A percentile compares a stretch with the other conserved stretches of the same genome.
phyloP scores from a whole-genome alignment of 768 basidiomycete genomes.

The Tremella yokohamensis region DNA sequence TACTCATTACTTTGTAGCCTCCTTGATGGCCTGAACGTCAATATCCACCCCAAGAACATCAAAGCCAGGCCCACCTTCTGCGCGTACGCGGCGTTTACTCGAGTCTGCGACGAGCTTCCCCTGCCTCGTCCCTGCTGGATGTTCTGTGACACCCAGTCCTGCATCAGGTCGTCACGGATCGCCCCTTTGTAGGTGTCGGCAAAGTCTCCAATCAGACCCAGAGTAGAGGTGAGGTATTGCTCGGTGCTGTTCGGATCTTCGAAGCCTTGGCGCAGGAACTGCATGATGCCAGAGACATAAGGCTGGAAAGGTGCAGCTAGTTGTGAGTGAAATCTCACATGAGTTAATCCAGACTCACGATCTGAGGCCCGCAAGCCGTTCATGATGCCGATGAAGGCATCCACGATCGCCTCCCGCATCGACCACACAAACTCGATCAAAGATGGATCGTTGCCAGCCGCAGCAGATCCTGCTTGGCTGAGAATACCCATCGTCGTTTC shows the following conservation, averaged over 20 bases:
- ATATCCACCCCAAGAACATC: background rate
- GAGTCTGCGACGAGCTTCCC: conserved; percentile 25
- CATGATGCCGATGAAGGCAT: conserved; percentile 93
- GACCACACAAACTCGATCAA: conserved; percentile 86
- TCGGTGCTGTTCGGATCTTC: conserved; percentile 81
- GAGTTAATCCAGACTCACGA: conserved; percentile 55
- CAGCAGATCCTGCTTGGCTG: conserved; percentile 80
- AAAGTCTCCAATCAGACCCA: conserved; percentile 88
- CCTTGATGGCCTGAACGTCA: conserved; percentile 37
- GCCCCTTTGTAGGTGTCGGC: conserved; percentile 78
- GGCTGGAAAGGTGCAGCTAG: conserved; percentile 58
- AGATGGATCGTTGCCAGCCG: conserved; percentile 62
- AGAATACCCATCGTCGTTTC: conserved; percentile 87
- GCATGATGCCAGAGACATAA: conserved; percentile 69
- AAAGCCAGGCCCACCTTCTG: conserved; percentile 30
- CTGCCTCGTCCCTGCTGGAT: conserved; percentile 31
- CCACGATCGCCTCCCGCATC: conserved; percentile 89
- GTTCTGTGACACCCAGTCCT: conserved; percentile 65
- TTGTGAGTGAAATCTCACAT: background rate
- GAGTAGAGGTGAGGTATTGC: conserved; percentile 65
- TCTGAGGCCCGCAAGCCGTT: conserved; percentile 82
- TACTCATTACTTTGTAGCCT: conserved; percentile 13
- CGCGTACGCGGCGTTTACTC: conserved; percentile 37
- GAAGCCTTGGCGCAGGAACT: conserved; percentile 70
- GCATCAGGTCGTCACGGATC: conserved; percentile 71